Percentiles rank a stretch among this genome's conserved stretches.
phyloP scores from a whole-genome alignment of 192 early-diverging fungal genomes.

The Cladochytrium replicatum region DNA sequence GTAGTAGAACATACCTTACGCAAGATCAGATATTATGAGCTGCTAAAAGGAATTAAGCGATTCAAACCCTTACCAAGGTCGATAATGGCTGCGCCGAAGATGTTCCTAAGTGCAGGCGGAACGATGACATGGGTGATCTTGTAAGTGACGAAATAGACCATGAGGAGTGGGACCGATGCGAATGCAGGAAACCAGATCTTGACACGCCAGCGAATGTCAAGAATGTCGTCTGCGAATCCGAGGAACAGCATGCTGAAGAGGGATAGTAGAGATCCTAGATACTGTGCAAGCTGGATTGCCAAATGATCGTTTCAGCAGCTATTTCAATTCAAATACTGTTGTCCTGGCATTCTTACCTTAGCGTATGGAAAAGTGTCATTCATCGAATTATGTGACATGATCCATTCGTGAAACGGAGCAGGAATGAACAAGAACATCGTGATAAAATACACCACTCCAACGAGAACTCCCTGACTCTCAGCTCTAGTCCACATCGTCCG shows the following conservation, averaged over 20 bases:
- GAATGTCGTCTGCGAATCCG: conserved; percentile 96
- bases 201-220: conserved; percentile 91
- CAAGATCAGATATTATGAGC: too few relatives aligned
- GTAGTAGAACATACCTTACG: conserved; percentile 85
- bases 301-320: too few relatives aligned
- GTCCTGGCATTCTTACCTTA: too few relatives aligned
- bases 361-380: too few relatives aligned
- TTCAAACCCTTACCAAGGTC: conserved; percentile 78
- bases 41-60: too few relatives aligned
- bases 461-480: conserved; percentile 88
- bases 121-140: conserved; percentile 77
- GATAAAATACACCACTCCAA: conserved; percentile 79
- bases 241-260: conserved; percentile 95
- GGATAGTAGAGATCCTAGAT: conserved; percentile 78
- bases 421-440: conserved; percentile 89
- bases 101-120: conserved; percentile 67
- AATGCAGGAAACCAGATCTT: conserved; percentile 90
- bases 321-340: too few relatives aligned
- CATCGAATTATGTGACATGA: conserved; percentile 35
- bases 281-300: conserved; percentile 65
- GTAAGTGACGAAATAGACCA: conserved; percentile 86
- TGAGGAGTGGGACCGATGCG: conserved; percentile 85
- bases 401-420: conserved; percentile 83
- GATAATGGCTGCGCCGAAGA: conserved; percentile 57
- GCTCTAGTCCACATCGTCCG: too few relatives aligned